Evolutionary conservation across 2,329 filamentous ascomycete genomes (phyloP).

Genomic region (Apiospora marii): DNA sequence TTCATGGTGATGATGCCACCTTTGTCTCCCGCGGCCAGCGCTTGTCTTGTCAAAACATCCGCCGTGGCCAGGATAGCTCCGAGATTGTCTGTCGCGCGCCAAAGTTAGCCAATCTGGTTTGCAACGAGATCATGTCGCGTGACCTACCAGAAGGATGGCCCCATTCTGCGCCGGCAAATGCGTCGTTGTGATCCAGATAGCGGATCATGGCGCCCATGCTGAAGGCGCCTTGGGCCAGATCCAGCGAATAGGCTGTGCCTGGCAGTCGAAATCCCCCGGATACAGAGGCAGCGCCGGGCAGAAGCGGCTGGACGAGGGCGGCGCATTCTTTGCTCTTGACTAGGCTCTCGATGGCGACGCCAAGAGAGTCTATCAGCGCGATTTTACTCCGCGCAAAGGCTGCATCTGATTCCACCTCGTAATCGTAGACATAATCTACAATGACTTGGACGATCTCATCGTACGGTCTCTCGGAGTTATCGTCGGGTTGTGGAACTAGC

Average conservation of each 20-base stretch:
- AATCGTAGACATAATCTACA: conserved; percentile 18
- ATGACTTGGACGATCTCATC: conserved; percentile 32
- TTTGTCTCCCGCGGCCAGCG: conserved; percentile 24
- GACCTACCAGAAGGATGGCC: conserved; percentile 45
- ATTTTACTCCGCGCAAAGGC: conserved; percentile 26
- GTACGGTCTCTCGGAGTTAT: conserved; percentile 16
- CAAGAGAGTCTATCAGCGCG: conserved; percentile 32
- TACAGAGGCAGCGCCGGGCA: conserved; percentile 28
- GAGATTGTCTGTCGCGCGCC: conserved; percentile 43
- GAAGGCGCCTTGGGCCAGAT: conserved; percentile 49
- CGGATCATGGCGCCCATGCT: conserved; percentile 47
- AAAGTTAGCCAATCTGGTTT: conserved; percentile 12
- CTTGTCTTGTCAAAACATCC: conserved; percentile 39
- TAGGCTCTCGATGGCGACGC: conserved; percentile 32
- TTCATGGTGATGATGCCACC: conserved; percentile 39
- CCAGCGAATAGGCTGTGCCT: conserved; percentile 46
- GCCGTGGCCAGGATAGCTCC: conserved; percentile 45
- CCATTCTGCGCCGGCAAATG: conserved; percentile 49
- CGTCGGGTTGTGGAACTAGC: background rate
- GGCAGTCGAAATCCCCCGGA: conserved; percentile 42
- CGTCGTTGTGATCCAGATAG: conserved; percentile 53
- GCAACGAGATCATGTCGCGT: too few species aligned
- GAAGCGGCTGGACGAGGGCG: conserved; percentile 29
- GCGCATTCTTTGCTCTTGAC: conserved; percentile 29
- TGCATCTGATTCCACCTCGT: conserved; percentile 25